These are phyloP conservation scores for Penicillium occitanis DNA, from an alignment of 2,329 filamentous ascomycete species.

Conservation along the genomic window DNA sequence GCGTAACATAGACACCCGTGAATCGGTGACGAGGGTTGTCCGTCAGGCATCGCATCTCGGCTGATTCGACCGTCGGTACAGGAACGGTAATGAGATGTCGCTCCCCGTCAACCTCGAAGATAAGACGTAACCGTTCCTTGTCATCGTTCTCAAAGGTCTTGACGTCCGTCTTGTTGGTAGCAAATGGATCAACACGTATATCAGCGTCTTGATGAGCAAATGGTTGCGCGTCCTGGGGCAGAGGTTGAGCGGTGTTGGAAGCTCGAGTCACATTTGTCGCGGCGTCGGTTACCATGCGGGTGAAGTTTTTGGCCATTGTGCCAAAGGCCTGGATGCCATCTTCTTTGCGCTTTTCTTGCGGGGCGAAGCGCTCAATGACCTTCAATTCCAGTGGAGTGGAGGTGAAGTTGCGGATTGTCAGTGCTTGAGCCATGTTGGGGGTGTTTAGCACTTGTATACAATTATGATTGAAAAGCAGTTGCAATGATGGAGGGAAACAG, in stretches of 20 bases:
- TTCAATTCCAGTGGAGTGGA: slow-evolving; percentile 70
- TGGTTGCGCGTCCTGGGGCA: slow-evolving; percentile 54
- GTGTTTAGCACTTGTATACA: background rate
- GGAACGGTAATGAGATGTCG: slow-evolving; percentile 73
- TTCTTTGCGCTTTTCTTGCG: slow-evolving; percentile 40
- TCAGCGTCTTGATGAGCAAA: slow-evolving; percentile 63
- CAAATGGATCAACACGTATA: slow-evolving; percentile 67
- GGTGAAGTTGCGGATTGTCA: slow-evolving; percentile 82
- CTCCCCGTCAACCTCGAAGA: slow-evolving; percentile 64
- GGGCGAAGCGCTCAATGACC: slow-evolving; percentile 70
- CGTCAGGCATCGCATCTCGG: slow-evolving; percentile 59
- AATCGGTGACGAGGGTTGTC: slow-evolving; percentile 56
- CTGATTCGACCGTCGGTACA: slow-evolving; percentile 59
- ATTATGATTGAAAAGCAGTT: background rate
- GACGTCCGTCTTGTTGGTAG: slow-evolving; percentile 63
- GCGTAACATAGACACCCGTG: slow-evolving; percentile 65
- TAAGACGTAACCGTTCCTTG: slow-evolving; percentile 70
- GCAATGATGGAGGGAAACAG: background rate
- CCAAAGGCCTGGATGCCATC: slow-evolving; percentile 32
- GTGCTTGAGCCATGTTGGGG: slow-evolving; percentile 40
- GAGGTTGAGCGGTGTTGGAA: slow-evolving; percentile 47
- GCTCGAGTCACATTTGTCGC: slow-evolving; percentile 46
- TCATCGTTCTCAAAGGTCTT: slow-evolving; percentile 55
- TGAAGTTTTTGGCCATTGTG: slow-evolving; percentile 51
- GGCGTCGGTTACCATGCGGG: slow-evolving; percentile 43